Conservation (phyloP, 2,329 filamentous ascomycete species). For the Mycogone perniciosa region DNA sequence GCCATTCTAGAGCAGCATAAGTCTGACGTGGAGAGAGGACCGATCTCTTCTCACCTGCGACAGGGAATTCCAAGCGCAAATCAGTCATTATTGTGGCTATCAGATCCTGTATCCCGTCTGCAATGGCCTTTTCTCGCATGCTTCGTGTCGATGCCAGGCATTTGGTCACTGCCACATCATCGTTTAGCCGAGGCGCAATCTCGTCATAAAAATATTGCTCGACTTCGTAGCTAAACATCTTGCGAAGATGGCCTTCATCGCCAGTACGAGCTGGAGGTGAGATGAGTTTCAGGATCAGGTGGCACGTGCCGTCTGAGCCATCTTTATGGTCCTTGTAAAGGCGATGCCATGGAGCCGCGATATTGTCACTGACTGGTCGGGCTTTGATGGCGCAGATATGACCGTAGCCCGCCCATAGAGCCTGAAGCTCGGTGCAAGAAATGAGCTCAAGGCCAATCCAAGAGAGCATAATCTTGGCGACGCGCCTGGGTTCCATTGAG, state of each 20-base stretch:
- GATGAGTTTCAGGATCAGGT: conserved; percentile 54
- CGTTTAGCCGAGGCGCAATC: conserved; percentile 43
- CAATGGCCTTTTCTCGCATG: conserved; percentile 16
- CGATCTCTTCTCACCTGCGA: conserved; percentile 49
- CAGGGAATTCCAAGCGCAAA: conserved; percentile 44
- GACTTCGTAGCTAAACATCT: conserved; percentile 60
- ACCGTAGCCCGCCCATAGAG: conserved; percentile 47
- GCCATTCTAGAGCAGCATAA: conserved; percentile 52
- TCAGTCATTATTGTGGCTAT: conserved; percentile 55
- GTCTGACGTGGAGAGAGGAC: conserved; percentile 43
- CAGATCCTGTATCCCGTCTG: conserved; percentile 30
- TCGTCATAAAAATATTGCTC: conserved; percentile 60
- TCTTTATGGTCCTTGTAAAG: conserved; percentile 11
- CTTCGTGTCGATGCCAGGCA: conserved; percentile 41
- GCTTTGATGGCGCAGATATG: conserved; percentile 51
- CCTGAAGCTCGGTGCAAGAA: conserved; percentile 34
- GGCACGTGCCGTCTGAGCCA: conserved; percentile 21
- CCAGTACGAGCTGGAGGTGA: conserved; percentile 38
- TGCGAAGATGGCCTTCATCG: conserved; percentile 58
- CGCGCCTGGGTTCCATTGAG: conserved; percentile 22
- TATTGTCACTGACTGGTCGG: conserved; percentile 21
- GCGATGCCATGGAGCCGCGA: conserved; percentile 11
- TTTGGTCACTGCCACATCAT: conserved; percentile 41
- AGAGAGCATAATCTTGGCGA: conserved; percentile 35
- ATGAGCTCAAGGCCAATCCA: conserved; percentile 35